Evolutionary conservation across 139 green algal species (phyloP).

Genomic region (Chlamydomonas incerta): DNA sequence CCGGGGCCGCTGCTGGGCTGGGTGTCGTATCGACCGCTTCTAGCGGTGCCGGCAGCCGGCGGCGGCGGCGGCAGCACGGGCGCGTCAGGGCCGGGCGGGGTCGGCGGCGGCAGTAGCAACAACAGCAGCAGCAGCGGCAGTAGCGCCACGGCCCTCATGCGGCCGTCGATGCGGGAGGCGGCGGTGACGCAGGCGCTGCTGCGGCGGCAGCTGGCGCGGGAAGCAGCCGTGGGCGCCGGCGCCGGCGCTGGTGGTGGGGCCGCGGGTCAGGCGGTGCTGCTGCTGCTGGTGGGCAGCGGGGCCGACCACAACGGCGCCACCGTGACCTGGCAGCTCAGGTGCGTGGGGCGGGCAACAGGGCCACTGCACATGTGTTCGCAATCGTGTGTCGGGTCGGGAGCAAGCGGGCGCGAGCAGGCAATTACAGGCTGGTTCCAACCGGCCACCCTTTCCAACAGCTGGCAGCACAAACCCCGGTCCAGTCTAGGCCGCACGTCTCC

Average conservation of each 20-base stretch:
- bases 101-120: too few relatives aligned
- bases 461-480: too few relatives aligned
- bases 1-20: constrained; percentile 48
- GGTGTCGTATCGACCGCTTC: constrained; percentile 41
- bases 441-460: too few relatives aligned
- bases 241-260: constrained; percentile 4
- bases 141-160: background rate
- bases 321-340: constrained; percentile 47
- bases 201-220: constrained; percentile 8
- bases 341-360: background rate
- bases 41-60: background rate
- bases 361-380: too few relatives aligned
- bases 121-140: background rate
- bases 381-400: too few relatives aligned
- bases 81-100: too few relatives aligned
- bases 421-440: too few relatives aligned
- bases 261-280: constrained; percentile 24
- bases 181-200: constrained; percentile 45
- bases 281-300: constrained; percentile 44
- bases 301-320: constrained; percentile 47
- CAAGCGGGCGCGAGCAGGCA: too few relatives aligned
- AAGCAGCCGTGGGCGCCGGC: background rate
- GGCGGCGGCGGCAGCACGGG: too few relatives aligned
- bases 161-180: constrained; percentile 52
- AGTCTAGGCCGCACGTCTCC: too few relatives aligned